These are phyloP conservation scores for Scutellaria galericulata DNA, from an alignment of 257 asterid species.

Conservation along the genomic window DNA sequence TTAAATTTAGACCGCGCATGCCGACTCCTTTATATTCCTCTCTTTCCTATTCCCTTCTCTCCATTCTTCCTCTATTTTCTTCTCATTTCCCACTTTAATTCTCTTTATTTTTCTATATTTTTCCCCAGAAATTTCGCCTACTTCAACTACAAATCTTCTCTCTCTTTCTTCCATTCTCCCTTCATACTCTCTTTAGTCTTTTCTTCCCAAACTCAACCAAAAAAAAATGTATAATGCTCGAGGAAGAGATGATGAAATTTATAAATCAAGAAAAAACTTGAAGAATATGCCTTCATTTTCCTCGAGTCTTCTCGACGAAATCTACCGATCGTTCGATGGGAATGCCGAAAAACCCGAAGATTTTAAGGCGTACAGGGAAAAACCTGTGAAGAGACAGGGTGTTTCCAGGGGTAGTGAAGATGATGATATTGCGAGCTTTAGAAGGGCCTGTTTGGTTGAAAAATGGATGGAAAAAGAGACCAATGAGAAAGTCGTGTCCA, in stretches of 20 bases:
- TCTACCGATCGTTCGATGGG: conserved; percentile 82
- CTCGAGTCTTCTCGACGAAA: conserved; percentile 84
- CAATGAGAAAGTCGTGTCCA: conserved; percentile 25
- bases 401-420: conserved; percentile 33
- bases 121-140: not conserved
- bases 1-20: conserved; percentile 50
- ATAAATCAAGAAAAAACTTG: conserved; percentile 40
- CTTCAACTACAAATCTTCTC: conserved; percentile 6
- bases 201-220: not conserved
- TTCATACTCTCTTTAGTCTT: not conserved
- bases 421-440: conserved; percentile 39
- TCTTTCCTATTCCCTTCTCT: conserved; percentile 26
- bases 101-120: too few species aligned
- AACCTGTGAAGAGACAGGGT: conserved; percentile 25
- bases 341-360: conserved; percentile 38
- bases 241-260: conserved; percentile 40
- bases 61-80: conserved; percentile 15
- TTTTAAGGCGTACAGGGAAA: conserved; percentile 23
- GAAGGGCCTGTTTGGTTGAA: conserved; percentile 58
- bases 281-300: conserved; percentile 69
- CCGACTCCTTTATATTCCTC: conserved; percentile 38
- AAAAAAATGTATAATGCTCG: conserved; percentile 45
- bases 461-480: conserved; percentile 67
- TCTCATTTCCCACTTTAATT: conserved; percentile 23
- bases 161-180: conserved; percentile 8